Base-by-base conservation (phyloP, 1,284 basidiomycete species). In the Marasmius sp. region DNA sequence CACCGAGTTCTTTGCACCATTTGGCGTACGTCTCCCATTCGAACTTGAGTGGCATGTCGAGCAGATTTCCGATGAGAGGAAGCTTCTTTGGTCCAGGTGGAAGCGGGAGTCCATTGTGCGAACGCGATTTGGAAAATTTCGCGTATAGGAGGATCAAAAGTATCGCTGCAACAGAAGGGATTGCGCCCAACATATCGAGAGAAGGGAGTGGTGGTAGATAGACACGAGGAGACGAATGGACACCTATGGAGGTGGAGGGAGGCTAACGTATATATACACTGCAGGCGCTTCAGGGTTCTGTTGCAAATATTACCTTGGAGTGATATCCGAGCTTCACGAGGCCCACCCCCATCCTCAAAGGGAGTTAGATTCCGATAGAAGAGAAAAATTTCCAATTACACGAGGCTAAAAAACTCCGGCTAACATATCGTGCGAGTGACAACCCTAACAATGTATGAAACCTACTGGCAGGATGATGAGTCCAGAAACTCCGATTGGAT, bases 21-120 rank as follows among this genome's bases (percentile, higher is more conserved):
- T 51, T 50, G 34, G 60, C 55, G 54, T 65, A 65, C 43, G 48
- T 57, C 45, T 62, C 60, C 64, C 64, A 65, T 49, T 65, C 64
- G 47, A 57, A 59, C 33, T 47, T 54, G 22, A 41, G 58, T 11
- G 65, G 65, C 57, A 64, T 61, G 39, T 64, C 60, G 20, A 60
- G 47, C 6, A 60, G 53, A 48, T 64, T 63, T 45, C 65, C 63
- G 39, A 65, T 58, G 22, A 65, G 16, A 1, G 64, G 64, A 4
- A 60, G 38, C 34, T 61, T 61, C 20, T 45, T 51, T 20, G 64
- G 64, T 14, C 64, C 61, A n/a, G 64, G 64, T 38, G 64, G 64
- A n/a, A 65, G 45, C n/a, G n/a, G 58, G 43, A 54, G 60, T 18
- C 27, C 53, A 16, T 45, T 22, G 47, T 52, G 48, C 33, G 43